These are phyloP conservation scores for Zangia roseola DNA, from an alignment of 768 basidiomycete species.

Conservation along the genomic window DNA sequence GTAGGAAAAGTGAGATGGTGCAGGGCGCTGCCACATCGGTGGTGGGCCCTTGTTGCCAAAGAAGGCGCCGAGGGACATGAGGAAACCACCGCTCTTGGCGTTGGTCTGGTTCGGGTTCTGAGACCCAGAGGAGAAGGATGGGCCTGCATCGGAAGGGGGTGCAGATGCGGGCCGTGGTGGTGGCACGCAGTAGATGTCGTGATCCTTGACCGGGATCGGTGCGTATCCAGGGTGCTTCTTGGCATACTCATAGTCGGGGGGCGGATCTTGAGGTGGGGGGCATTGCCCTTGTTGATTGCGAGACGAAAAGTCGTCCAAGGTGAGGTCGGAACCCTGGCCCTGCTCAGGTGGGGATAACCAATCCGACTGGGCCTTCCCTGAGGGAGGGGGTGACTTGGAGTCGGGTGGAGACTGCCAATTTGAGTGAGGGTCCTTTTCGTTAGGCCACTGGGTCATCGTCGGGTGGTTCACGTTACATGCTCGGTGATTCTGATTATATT, in stretches of 20 bases:
- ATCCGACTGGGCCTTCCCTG: too few species aligned
- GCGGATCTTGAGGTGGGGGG: conserved; percentile 6
- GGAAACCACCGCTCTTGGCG: background rate
- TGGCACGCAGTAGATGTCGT: too few species aligned
- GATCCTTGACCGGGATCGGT: too few species aligned
- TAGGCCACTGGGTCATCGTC: conserved; percentile 21
- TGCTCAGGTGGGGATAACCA: too few species aligned
- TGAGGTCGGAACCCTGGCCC: too few species aligned
- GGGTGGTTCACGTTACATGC: background rate
- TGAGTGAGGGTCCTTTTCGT: conserved; percentile 24
- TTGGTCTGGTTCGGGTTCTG: background rate
- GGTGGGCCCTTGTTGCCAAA: conserved; percentile 29
- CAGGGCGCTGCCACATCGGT: conserved; percentile 25
- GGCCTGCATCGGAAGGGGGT: background rate
- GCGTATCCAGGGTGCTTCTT: conserved; percentile 1
- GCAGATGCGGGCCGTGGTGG: background rate
- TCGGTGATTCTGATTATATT: background rate
- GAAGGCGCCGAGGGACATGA: conserved; percentile 24
- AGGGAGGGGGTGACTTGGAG: too few species aligned
- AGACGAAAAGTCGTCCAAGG: background rate
- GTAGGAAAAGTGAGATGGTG: conserved; percentile 14
- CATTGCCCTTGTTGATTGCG: conserved; percentile 13
- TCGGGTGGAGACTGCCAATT: conserved; percentile 10
- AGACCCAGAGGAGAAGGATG: background rate
- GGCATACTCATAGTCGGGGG: conserved; percentile 12